Evolutionary conservation across 1,139 yeast genomes (phyloP).

Genomic region (Saccharomyces uvarum): DNA sequence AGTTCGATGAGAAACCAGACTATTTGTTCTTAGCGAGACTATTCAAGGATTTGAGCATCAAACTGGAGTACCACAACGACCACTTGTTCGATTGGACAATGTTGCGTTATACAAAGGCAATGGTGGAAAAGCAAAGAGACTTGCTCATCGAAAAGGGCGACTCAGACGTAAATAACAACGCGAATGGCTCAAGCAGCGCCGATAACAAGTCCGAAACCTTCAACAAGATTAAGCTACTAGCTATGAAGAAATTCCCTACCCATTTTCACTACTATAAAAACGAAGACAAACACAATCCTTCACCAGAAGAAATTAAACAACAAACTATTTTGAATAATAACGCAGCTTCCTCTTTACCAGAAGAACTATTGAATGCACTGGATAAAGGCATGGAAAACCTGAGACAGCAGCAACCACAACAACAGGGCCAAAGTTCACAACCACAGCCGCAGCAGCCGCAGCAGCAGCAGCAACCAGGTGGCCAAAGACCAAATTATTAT

Average conservation of each 20-base stretch:
- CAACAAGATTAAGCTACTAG: slow-evolving; percentile 28
- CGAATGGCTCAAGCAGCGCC: slow-evolving; percentile 12
- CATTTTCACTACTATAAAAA: slow-evolving; percentile 32
- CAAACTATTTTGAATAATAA: slow-evolving; percentile 25
- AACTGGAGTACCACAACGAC: slow-evolving; percentile 87
- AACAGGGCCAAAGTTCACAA: slow-evolving; percentile 9
- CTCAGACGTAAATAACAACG: slow-evolving; percentile 8
- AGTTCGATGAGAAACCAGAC: slow-evolving; percentile 96
- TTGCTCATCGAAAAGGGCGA: slow-evolving; percentile 13
- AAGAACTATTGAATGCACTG: slow-evolving; percentile 25
- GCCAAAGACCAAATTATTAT: slow-evolving; percentile 15
- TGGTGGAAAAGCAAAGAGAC: slow-evolving; percentile 31
- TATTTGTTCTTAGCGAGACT: slow-evolving; percentile 82
- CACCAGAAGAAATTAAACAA: slow-evolving; percentile 31
- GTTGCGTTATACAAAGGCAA: slow-evolving; percentile 66
- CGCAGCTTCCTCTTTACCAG: slow-evolving; percentile 25
- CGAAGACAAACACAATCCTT: slow-evolving; percentile 30
- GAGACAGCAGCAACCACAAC: slow-evolving; percentile 17
- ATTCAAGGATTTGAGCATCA: slow-evolving; percentile 80
- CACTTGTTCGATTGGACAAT: slow-evolving; percentile 97
- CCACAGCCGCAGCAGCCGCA: slow-evolving; percentile 26
- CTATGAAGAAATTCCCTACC: slow-evolving; percentile 32
- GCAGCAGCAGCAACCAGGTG: slow-evolving; percentile 42
- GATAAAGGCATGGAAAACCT: slow-evolving; percentile 28
- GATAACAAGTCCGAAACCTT: slow-evolving; percentile 28